Evolutionary conservation across 441 rosid species (phyloP).

Genomic region (Pelargonium myrrhifolium): DNA sequence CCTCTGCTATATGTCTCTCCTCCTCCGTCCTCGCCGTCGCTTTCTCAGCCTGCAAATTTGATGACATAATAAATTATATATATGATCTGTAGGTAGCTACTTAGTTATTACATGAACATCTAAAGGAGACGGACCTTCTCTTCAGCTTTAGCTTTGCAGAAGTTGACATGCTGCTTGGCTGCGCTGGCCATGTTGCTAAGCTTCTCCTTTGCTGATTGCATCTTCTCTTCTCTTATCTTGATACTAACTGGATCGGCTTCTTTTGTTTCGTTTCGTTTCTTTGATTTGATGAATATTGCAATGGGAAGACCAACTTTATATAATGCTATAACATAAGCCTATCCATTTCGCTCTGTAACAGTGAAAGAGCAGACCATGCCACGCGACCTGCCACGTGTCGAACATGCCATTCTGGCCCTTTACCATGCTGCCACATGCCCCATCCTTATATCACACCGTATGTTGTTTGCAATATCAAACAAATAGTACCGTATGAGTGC

Average conservation of each 20-base stretch:
- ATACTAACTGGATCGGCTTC: not conserved
- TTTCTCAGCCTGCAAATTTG: conserved; percentile 36
- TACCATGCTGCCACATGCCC: too few species aligned
- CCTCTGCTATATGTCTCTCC: conserved; percentile 45
- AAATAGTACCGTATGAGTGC: not conserved
- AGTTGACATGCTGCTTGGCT: conserved; percentile 48
- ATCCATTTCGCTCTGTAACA: too few species aligned
- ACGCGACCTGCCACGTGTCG: conserved; percentile 5
- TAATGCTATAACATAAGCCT: not conserved
- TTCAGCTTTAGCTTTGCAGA: conserved; percentile 44
- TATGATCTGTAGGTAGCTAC: too few species aligned
- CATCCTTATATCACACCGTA: too few species aligned
- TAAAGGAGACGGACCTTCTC: conserved; percentile 31
- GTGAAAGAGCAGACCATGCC: not conserved
- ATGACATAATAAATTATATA: not conserved
- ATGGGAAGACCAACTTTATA: not conserved
- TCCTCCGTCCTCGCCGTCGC: conserved; percentile 43
- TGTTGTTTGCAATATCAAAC: not conserved
- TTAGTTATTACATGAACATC: not conserved
- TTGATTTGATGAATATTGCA: not conserved
- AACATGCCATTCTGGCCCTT: conserved; percentile 12
- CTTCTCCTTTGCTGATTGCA: conserved; percentile 58
- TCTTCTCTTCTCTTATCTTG: conserved; percentile 19
- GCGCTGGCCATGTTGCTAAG: conserved; percentile 57
- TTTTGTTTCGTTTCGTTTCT: too few species aligned